Evolutionary conservation across 2,329 filamentous ascomycete genomes (phyloP).

Genomic region (Lizonia empirigonia): DNA sequence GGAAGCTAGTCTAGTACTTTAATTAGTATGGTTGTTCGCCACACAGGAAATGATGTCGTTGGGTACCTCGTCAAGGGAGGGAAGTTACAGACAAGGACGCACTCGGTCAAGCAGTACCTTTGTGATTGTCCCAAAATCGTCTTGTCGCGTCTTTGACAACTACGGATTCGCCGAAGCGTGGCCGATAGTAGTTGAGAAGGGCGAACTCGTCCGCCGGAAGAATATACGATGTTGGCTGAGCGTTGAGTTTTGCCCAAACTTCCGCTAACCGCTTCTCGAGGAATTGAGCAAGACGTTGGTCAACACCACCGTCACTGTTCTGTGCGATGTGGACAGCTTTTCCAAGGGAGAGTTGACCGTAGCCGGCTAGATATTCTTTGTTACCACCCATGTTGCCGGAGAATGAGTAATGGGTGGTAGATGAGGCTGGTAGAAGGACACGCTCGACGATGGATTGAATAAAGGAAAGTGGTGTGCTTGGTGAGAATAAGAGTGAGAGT

Average conservation of each 20-base stretch:
- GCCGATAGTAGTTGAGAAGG: conserved; percentile 83
- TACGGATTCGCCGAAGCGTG: conserved; percentile 63
- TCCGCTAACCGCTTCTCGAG: conserved; percentile 64
- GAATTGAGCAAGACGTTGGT: conserved; percentile 66
- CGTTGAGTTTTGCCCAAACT: conserved; percentile 71
- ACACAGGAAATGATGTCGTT: conserved; percentile 1
- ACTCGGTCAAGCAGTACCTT: conserved; percentile 28
- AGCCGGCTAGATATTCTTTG: conserved; percentile 46
- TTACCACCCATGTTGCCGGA: conserved; percentile 51
- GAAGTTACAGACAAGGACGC: conserved; percentile 7
- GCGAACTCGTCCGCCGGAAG: conserved; percentile 80
- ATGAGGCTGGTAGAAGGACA: conserved; percentile 1
- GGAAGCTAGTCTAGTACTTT: conserved; percentile 9
- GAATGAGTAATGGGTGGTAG: conserved; percentile 30
- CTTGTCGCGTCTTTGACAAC: conserved; percentile 59
- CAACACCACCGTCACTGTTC: conserved; percentile 71
- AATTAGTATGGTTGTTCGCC: not conserved
- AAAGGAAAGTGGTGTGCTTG: conserved; percentile 7
- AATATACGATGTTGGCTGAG: conserved; percentile 71
- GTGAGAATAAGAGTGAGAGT: conserved; percentile 15
- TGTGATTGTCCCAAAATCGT: conserved; percentile 62
- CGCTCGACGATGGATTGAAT: not conserved
- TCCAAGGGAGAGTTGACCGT: conserved; percentile 59
- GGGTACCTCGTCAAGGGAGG: conserved; percentile 14
- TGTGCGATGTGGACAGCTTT: conserved; percentile 77